These are phyloP conservation scores for Kodamaea restingae DNA, from an alignment of 805 yeast species.

Conservation along the genomic window DNA sequence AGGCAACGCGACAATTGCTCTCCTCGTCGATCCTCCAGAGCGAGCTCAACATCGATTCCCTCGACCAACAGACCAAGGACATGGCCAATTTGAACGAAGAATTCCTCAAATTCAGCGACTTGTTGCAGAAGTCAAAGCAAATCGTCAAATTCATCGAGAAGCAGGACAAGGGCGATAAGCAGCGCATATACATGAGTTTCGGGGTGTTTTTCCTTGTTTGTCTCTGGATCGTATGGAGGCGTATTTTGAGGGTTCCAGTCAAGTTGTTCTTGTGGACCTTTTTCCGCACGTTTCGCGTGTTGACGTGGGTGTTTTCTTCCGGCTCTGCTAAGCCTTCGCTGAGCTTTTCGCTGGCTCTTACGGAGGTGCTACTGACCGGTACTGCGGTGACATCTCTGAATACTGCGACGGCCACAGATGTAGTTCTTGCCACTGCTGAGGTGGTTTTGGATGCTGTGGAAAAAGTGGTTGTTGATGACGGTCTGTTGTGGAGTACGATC, in stretches of 20 bases:
- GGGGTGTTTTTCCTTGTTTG: conserved; percentile 45
- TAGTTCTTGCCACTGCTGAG: not conserved
- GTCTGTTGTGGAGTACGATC: too few relatives aligned
- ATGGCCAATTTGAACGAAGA: conserved; percentile 39
- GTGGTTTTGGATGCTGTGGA: not conserved
- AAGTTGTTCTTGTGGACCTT: conserved; percentile 44
- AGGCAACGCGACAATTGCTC: conserved; percentile 45
- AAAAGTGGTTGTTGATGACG: not conserved
- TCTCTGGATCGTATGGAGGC: conserved; percentile 47
- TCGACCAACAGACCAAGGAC: conserved; percentile 45
- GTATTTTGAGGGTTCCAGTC: conserved; percentile 45
- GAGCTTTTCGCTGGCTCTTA: not conserved
- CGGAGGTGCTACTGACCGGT: not conserved
- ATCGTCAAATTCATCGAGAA: conserved; percentile 50
- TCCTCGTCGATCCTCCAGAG: conserved; percentile 48
- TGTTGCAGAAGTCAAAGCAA: conserved; percentile 40
- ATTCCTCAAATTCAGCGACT: conserved; percentile 36
- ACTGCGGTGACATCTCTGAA: too few relatives aligned
- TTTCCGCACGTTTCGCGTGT: conserved; percentile 29
- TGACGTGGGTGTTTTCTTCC: conserved; percentile 11
- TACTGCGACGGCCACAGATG: not conserved
- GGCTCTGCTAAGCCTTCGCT: not conserved
- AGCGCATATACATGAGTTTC: conserved; percentile 45
- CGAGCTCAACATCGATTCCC: conserved; percentile 46
- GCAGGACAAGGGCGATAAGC: conserved; percentile 46